phyloP scores from a whole-genome alignment of 2,329 filamentous ascomycete species.

The Aspergillus luchuensis region DNA sequence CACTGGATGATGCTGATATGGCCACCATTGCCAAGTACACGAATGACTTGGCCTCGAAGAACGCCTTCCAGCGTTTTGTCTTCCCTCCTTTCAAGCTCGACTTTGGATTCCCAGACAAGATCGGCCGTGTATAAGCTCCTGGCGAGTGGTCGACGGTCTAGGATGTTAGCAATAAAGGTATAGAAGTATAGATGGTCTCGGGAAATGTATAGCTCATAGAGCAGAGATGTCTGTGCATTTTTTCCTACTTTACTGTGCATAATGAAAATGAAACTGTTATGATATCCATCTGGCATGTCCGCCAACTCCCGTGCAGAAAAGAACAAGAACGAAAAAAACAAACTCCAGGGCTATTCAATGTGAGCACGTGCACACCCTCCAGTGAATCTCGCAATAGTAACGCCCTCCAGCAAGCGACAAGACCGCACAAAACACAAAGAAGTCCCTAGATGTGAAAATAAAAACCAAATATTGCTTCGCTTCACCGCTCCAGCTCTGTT shows the following conservation, averaged over 20 bases:
- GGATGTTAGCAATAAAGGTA: not conserved
- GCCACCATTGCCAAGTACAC: conserved; percentile 42
- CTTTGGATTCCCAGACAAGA: conserved; percentile 73
- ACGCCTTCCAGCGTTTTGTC: conserved; percentile 54
- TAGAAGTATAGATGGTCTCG: not conserved
- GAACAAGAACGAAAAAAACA: not conserved
- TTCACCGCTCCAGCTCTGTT: conserved; percentile 5
- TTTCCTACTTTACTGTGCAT: conserved; percentile 7
- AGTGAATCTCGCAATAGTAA: not conserved
- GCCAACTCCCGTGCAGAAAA: not conserved
- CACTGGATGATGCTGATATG: conserved; percentile 42
- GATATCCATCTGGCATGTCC: not conserved
- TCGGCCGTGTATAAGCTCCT: not conserved
- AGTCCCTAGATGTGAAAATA: not conserved
- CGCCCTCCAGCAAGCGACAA: not conserved
- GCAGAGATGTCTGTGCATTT: not conserved
- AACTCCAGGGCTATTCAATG: not conserved
- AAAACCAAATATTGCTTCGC: not conserved
- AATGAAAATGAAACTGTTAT: not conserved
- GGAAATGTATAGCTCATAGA: not conserved
- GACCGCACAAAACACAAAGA: not conserved
- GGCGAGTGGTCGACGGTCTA: not conserved
- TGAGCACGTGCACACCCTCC: not conserved
- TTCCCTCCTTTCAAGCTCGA: conserved; percentile 69
- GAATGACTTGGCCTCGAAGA: conserved; percentile 35